These are phyloP conservation scores for Metarhizium guizhouense DNA, from an alignment of 2,329 filamentous ascomycete genomes.

Conservation along the genomic window DNA sequence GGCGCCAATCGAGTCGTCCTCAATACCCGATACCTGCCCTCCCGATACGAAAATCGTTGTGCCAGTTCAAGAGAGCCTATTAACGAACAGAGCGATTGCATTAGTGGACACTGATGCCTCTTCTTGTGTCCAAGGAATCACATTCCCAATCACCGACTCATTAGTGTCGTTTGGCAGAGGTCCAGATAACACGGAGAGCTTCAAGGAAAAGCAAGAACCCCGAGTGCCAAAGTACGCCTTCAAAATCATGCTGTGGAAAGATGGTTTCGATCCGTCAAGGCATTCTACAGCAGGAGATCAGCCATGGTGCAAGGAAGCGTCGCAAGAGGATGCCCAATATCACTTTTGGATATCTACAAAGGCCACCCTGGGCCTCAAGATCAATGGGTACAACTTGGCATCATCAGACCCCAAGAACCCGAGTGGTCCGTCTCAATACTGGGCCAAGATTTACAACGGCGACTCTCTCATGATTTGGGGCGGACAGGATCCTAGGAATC, in stretches of 20 bases:
- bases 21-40: conserved; percentile 27
- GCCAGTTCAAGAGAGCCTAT: conserved; percentile 21
- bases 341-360: conserved; percentile 73
- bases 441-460: conserved; percentile 65
- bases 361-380: conserved; percentile 62
- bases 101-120: conserved; percentile 55
- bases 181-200: conserved; percentile 57
- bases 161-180: conserved; percentile 73
- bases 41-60: conserved; percentile 27
- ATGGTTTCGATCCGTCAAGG: conserved; percentile 52
- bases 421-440: conserved; percentile 45
- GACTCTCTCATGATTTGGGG: conserved; percentile 70
- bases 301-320: conserved; percentile 26
- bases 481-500: conserved; percentile 27
- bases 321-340: conserved; percentile 42
- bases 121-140: conserved; percentile 55
- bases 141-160: conserved; percentile 56
- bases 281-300: conserved; percentile 46
- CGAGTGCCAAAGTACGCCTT: conserved; percentile 77
- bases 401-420: conserved; percentile 47
- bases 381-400: conserved; percentile 63
- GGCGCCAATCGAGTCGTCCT: conserved; percentile 15
- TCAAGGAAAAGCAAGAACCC: conserved; percentile 52
- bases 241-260: conserved; percentile 65
- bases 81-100: conserved; percentile 44